Base-by-base conservation (phyloP, 2,329 filamentous ascomycete genomes). In the Aureobasidium zeae region DNA sequence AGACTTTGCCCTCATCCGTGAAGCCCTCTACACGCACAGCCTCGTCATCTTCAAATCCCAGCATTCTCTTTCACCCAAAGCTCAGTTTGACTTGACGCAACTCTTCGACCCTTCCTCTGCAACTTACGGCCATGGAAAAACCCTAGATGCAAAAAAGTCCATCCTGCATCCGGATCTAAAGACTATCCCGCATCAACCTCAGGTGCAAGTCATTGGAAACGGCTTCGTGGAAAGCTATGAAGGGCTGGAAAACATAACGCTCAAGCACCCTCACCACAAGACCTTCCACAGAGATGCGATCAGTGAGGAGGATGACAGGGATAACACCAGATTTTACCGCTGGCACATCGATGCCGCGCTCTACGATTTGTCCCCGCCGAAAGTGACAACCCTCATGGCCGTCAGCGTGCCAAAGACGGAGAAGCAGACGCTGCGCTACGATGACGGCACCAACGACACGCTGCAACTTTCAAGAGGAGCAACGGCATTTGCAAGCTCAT, bases 291-390 rank as follows among this genome's bases (percentile, higher is more conserved):
- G 75, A 41, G 74, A 76, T 4, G 57, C 65, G 15, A 75, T 88
- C 49, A 72, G 81, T 0, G 64, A 79, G 1, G 66, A 68, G n/a
- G 69, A 77, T n/a, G 75, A 79, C 49, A 59, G 73, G 5, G 67
- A 72, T 10, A 68, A 66, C 52, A 78, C 74, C 1, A 64, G 74
- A 5, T 78, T 86, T 64, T 87, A 84, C 63, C 70, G 83, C 47
- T 87, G 83, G 83, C 83, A 87, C 59, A 86, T 87, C 43, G 83
- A 87, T 55, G 83, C 83, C 3, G 83, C 83, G 1, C 66, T 87
- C 5, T 87, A 87, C 57, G 80, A 75, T 13, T 71, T 86, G 5
- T 76, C 83, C n/a, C 82, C 83, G 3, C 82, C 83, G 2, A 71
- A 79, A 19, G 83, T 79, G 3, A 88, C 83, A 0, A 79, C 78